phyloP scores from a whole-genome alignment of 1,284 basidiomycete genomes.

The Ganoderma sinense region DNA sequence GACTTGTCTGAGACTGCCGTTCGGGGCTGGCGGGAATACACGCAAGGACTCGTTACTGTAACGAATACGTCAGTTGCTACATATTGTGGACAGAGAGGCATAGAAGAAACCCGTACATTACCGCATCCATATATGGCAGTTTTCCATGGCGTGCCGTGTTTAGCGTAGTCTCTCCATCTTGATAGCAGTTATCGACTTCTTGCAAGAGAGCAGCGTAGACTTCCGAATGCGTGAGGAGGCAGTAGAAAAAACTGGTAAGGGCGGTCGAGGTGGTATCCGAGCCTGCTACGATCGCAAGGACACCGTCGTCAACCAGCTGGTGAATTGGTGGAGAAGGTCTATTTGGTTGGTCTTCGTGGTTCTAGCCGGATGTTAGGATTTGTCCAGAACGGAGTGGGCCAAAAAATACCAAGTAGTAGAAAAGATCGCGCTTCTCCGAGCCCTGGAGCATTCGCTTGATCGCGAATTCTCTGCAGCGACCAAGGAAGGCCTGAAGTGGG shows the following conservation, averaged over 20 bases:
- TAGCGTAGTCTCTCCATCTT: constrained; percentile 44
- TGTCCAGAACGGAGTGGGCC: constrained; percentile 23
- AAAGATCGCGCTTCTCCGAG: constrained; percentile 54
- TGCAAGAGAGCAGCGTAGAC: constrained; percentile 52
- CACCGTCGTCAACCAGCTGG: constrained; percentile 52
- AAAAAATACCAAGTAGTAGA: constrained; percentile 48
- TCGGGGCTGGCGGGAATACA: constrained; percentile 58
- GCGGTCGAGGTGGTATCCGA: constrained; percentile 63
- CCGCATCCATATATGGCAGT: constrained; percentile 56
- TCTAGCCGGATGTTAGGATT: constrained; percentile 41
- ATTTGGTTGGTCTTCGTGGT: constrained; percentile 55
- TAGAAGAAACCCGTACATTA: constrained; percentile 1
- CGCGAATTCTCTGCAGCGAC: constrained; percentile 8
- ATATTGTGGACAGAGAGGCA: background rate
- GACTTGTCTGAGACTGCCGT: constrained; percentile 55
- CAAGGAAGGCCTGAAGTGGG: constrained; percentile 3
- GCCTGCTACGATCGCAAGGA: constrained; percentile 61
- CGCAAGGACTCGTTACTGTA: constrained; percentile 65
- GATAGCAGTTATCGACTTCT: constrained; percentile 59
- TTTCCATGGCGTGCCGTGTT: constrained; percentile 44
- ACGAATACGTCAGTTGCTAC: background rate
- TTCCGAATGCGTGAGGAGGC: constrained; percentile 52
- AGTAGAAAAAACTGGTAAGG: constrained; percentile 53
- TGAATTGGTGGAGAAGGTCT: constrained; percentile 43
- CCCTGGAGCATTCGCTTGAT: constrained; percentile 21